phyloP scores from a whole-genome alignment of 345 rosid species.

The Lepidium sativum region DNA sequence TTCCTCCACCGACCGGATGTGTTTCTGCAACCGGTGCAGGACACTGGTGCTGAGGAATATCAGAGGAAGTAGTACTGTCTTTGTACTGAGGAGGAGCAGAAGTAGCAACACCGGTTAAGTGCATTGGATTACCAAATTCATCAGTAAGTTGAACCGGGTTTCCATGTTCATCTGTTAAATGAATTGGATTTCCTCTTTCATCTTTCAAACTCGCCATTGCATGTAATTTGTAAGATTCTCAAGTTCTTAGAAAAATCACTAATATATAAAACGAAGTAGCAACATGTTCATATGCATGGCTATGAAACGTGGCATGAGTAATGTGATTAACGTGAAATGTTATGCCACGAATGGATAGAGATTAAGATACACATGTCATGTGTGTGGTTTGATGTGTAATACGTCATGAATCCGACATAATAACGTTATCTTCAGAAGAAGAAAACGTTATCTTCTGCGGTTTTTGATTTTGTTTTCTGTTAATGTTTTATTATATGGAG shows the following conservation, averaged over 20 bases:
- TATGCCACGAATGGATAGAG: background rate
- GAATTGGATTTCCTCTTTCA: constrained; percentile 45
- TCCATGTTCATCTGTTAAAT: constrained; percentile 42
- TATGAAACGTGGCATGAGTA: constrained; percentile 11
- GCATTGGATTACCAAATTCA: constrained; percentile 53
- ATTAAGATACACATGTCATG: background rate
- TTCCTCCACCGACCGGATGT: background rate
- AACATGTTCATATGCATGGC: constrained; percentile 10
- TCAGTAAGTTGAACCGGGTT: constrained; percentile 51
- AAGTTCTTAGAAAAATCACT: background rate
- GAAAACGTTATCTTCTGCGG: constrained; percentile 3
- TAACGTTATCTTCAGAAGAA: background rate
- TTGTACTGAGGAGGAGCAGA: background rate
- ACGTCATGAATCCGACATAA: constrained; percentile 20
- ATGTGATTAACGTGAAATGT: background rate
- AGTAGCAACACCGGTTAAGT: constrained; percentile 48
- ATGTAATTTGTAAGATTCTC: background rate
- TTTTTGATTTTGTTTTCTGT: too few relatives aligned
- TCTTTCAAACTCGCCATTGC: constrained; percentile 56
- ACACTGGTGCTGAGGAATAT: background rate
- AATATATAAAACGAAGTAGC: background rate
- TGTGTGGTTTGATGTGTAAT: background rate
- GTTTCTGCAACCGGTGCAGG: background rate
- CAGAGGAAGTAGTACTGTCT: background rate
- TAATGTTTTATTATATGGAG: too few relatives aligned